These are phyloP conservation scores for Balamuthia mandrillaris DNA, from an alignment of 208 protist species.

Conservation along the genomic window DNA sequence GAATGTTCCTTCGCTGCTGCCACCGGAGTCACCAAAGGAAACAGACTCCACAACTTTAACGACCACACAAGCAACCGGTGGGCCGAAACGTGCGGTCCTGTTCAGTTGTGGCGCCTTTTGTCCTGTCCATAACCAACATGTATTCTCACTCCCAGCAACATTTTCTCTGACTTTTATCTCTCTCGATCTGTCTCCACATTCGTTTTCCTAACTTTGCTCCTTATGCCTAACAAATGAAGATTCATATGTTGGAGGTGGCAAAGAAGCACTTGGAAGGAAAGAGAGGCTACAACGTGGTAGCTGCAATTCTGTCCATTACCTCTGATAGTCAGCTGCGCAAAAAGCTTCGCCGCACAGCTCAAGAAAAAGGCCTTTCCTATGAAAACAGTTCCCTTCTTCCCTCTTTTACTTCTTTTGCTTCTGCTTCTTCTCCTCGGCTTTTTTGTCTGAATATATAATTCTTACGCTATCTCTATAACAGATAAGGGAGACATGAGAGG, in stretches of 20 bases:
- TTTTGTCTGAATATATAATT: neutral
- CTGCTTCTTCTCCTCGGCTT: neutral
- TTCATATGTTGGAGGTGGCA: slow-evolving; percentile 21
- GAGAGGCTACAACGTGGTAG: slow-evolving; percentile 9
- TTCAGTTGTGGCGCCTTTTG: too few relatives aligned
- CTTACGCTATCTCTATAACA: neutral
- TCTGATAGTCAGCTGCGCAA: neutral
- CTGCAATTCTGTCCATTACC: neutral
- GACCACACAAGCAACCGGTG: too few relatives aligned
- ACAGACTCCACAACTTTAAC: too few relatives aligned
- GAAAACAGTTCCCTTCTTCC: neutral
- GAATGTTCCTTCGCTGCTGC: too few relatives aligned
- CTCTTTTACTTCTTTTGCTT: neutral
- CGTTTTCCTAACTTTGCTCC: too few relatives aligned
- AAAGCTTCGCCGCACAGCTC: slow-evolving; percentile 2
- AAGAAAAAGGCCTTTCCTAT: neutral
- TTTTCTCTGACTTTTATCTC: neutral
- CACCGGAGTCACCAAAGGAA: too few relatives aligned
- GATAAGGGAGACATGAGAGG: neutral
- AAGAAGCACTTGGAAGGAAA: slow-evolving; percentile 25
- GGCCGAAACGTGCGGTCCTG: too few relatives aligned
- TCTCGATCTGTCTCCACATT: neutral
- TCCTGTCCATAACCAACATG: too few relatives aligned
- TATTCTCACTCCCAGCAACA: too few relatives aligned
- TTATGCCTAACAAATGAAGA: too few relatives aligned